A percentile compares a stretch with the other conserved stretches of the same genome.
Conservation (phyloP, 2,329 filamentous ascomycete genomes). For the Decorospora gaudefroyi region DNA sequence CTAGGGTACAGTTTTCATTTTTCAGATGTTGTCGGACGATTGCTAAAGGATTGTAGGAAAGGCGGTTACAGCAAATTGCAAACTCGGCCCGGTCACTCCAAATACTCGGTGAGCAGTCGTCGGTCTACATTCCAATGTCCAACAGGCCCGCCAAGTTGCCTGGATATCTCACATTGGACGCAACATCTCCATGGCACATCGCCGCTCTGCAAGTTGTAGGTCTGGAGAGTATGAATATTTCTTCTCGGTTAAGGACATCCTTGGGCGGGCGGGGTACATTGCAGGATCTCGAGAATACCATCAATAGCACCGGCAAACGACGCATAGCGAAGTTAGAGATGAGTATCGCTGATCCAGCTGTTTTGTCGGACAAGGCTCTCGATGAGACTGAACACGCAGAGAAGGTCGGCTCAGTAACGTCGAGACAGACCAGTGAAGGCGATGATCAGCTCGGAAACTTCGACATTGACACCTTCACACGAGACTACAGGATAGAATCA, state of each 20-base stretch:
- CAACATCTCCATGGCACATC: conserved; percentile 74
- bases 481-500: conserved; percentile 33
- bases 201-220: conserved; percentile 76
- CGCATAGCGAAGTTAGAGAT: conserved; percentile 76
- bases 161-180: conserved; percentile 63
- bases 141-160: conserved; percentile 64
- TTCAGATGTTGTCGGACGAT: neutral
- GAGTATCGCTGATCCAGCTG: conserved; percentile 56
- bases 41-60: conserved; percentile 54
- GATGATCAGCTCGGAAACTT: conserved; percentile 31
- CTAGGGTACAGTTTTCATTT: conserved; percentile 51
- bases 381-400: conserved; percentile 32
- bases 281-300: conserved; percentile 64
- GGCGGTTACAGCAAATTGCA: conserved; percentile 66
- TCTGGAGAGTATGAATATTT: conserved; percentile 77
- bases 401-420: conserved; percentile 34
- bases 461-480: conserved; percentile 43
- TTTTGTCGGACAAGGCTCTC: conserved; percentile 32
- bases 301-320: conserved; percentile 79
- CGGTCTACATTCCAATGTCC: conserved; percentile 74
- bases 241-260: conserved; percentile 65
- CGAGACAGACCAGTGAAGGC: conserved; percentile 24
- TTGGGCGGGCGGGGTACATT: conserved; percentile 57
- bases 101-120: conserved; percentile 70
- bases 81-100: conserved; percentile 76